Conservation (phyloP, 2,329 filamentous ascomycete genomes). For the Fusarium avenaceum region DNA sequence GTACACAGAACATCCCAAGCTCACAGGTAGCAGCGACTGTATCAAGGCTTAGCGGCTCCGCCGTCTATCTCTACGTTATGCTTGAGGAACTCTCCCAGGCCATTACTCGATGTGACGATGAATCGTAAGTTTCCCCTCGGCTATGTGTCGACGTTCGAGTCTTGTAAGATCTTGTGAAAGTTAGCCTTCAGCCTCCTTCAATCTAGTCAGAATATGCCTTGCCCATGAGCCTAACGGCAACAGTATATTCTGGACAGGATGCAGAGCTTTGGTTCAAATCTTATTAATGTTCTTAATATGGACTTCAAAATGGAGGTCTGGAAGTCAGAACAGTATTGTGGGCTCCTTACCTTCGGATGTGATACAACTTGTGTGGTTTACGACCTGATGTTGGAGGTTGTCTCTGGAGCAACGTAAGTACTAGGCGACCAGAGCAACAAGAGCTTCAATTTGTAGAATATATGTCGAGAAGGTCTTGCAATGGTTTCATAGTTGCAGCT, state of each 20-base stretch:
- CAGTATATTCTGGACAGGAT: slow-evolving; percentile 26
- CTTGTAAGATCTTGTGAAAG: background rate
- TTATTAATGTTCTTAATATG: slow-evolving; percentile 47
- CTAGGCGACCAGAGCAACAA: no score
- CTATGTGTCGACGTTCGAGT: slow-evolving; percentile 47
- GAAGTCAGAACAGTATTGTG: background rate
- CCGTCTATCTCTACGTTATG: slow-evolving; percentile 39
- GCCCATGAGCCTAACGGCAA: slow-evolving; percentile 18
- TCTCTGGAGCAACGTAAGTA: no score
- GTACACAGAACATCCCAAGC: slow-evolving; percentile 53
- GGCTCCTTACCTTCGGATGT: slow-evolving; percentile 7
- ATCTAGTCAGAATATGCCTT: slow-evolving; percentile 35
- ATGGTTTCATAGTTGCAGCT: no score
- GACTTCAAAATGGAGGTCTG: slow-evolving; percentile 12
- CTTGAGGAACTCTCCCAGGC: slow-evolving; percentile 45
- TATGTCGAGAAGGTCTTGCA: no score
- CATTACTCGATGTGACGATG: slow-evolving; percentile 40
- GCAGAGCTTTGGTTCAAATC: no score
- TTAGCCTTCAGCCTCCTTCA: slow-evolving; percentile 1
- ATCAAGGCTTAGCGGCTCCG: slow-evolving; percentile 18
- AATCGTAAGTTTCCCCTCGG: slow-evolving; percentile 41
- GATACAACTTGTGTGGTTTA: background rate
- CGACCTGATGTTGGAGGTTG: no score
- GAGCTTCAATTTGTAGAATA: no score
- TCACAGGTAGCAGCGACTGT: slow-evolving; percentile 40